phyloP scores from a whole-genome alignment of 352 stramenopile species.

The Pythium graminicola region DNA sequence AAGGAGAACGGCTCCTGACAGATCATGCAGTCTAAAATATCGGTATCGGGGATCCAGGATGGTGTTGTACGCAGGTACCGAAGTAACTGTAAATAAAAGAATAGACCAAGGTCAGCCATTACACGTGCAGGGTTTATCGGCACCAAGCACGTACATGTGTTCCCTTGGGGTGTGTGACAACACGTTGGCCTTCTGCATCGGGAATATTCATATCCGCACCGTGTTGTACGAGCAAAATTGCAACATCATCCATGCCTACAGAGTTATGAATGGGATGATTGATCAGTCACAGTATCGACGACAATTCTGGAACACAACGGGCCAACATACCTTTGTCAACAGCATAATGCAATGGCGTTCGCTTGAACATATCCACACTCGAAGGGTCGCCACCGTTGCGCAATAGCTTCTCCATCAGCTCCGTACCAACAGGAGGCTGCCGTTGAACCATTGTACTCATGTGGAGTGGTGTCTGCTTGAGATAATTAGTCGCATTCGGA shows the following conservation, averaged over 20 bases:
- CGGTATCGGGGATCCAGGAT: slow-evolving; percentile 53
- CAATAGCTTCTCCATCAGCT: slow-evolving; percentile 60
- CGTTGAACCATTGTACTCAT: slow-evolving; percentile 67
- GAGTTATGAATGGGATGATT: neutral
- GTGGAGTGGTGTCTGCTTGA: slow-evolving; percentile 72
- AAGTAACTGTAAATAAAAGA: slow-evolving; percentile 30
- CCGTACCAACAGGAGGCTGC: slow-evolving; percentile 27
- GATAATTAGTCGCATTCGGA: slow-evolving; percentile 51
- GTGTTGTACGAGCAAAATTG: slow-evolving; percentile 49
- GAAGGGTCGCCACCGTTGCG: slow-evolving; percentile 47
- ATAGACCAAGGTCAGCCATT: neutral
- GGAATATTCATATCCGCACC: slow-evolving; percentile 69
- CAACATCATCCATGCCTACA: slow-evolving; percentile 59
- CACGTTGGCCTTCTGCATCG: slow-evolving; percentile 46
- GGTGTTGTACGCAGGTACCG: slow-evolving; percentile 48
- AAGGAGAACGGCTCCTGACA: slow-evolving; percentile 63
- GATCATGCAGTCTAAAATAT: slow-evolving; percentile 62
- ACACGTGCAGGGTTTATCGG: too few species aligned
- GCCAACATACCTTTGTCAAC: slow-evolving; percentile 60
- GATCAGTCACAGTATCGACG: neutral
- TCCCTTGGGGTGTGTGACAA: slow-evolving; percentile 50
- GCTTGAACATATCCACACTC: slow-evolving; percentile 62
- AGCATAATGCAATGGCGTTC: slow-evolving; percentile 66
- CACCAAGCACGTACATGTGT: slow-evolving; percentile 39
- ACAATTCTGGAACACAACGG: neutral